Evolutionary conservation across 768 basidiomycete species (phyloP).

Genomic region (Pleurotus djamor): DNA sequence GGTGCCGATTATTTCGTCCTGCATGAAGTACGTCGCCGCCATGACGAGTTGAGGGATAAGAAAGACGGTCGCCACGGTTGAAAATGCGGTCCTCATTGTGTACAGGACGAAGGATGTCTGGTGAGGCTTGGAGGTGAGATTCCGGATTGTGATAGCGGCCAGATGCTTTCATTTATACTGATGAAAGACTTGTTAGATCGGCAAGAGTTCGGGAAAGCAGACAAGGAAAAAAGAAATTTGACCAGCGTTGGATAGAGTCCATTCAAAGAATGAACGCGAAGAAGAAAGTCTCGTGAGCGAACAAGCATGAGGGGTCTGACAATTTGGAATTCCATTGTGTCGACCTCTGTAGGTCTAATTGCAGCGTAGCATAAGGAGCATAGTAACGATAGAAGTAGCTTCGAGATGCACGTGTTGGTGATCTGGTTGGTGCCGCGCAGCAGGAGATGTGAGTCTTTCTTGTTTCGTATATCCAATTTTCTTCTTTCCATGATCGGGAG

Average conservation of each 20-base stretch:
- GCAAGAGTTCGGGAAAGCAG: too few species aligned
- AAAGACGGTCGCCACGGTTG: neutral
- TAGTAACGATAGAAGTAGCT: too few species aligned
- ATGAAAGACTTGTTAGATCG: neutral
- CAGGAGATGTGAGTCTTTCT: too few species aligned
- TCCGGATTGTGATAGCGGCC: neutral
- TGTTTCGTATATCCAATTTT: too few species aligned
- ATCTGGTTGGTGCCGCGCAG: too few species aligned
- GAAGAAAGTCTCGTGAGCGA: neutral
- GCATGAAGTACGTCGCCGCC: slow-evolving; percentile 31
- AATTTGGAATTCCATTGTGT: neutral
- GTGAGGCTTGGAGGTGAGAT: neutral
- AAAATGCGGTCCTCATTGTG: neutral
- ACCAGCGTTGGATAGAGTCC: neutral
- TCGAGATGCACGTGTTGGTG: too few species aligned
- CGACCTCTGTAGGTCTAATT: neutral
- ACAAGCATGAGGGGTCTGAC: neutral
- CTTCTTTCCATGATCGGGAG: too few species aligned
- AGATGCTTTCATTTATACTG: neutral
- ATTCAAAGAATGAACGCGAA: neutral
- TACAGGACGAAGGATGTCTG: neutral
- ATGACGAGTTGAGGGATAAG: slow-evolving; percentile 11
- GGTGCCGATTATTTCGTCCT: slow-evolving; percentile 32
- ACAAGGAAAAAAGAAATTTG: too few species aligned
- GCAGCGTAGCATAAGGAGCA: neutral